phyloP scores from a whole-genome alignment of 2,329 filamentous ascomycete genomes.

The Periglandula ipomoeae region DNA sequence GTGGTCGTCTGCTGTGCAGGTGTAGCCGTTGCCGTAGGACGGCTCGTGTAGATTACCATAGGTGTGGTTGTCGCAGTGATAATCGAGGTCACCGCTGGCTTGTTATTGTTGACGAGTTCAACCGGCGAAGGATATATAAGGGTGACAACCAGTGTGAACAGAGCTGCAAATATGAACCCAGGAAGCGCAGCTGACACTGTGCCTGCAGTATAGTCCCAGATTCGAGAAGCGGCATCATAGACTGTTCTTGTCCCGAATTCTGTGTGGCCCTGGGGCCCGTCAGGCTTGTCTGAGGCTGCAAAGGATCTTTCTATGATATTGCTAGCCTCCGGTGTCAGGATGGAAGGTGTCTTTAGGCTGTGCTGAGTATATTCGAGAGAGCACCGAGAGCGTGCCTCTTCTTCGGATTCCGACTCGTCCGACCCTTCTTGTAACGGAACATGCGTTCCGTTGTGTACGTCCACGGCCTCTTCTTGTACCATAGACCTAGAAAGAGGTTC shows the following conservation, averaged over 20 bases:
- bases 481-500: constrained; percentile 5
- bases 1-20: constrained; percentile 4
- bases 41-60: constrained; percentile 8
- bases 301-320: constrained; percentile 15
- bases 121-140: constrained; percentile 19
- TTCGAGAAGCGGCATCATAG: neutral
- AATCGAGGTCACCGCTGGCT: constrained; percentile 10
- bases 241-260: neutral
- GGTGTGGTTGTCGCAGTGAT: constrained; percentile 14
- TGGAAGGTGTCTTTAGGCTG: constrained; percentile 34
- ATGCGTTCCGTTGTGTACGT: constrained; percentile 5
- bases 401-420: constrained; percentile 23
- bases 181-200: constrained; percentile 15
- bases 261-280: constrained; percentile 3
- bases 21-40: constrained; percentile 6
- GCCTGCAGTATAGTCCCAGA: constrained; percentile 3
- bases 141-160: constrained; percentile 16
- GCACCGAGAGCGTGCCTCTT: constrained; percentile 27
- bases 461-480: constrained; percentile 8
- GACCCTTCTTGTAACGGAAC: neutral
- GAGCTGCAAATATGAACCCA: constrained; percentile 15
- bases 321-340: constrained; percentile 26
- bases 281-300: constrained; percentile 3
- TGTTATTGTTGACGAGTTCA: neutral
- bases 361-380: constrained; percentile 42